Conservation (phyloP, 371 early-diverging fungal species). For the Fennellomyces sp. region DNA sequence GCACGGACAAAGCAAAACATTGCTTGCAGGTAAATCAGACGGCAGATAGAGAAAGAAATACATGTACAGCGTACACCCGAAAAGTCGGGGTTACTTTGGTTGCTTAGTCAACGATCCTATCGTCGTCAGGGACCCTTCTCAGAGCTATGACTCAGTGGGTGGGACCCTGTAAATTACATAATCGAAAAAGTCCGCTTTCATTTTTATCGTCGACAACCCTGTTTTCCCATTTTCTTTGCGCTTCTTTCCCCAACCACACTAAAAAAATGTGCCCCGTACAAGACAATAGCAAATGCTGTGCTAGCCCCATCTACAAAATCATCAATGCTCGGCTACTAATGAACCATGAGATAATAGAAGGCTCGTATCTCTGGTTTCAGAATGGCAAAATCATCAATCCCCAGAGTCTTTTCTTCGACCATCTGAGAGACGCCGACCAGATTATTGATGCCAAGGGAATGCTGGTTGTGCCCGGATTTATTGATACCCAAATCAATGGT, state of each 20-base stretch:
- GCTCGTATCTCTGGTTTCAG: slow-evolving; percentile 77
- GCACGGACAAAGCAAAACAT: no score
- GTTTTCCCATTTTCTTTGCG: no score
- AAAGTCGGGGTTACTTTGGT: no score
- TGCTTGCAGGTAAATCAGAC: no score
- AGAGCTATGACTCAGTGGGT: no score
- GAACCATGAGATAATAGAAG: slow-evolving; percentile 72
- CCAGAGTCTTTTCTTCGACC: slow-evolving; percentile 70
- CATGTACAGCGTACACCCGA: no score
- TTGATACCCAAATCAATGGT: slow-evolving; percentile 88
- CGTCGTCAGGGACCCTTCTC: no score
- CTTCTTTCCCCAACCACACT: not conserved
- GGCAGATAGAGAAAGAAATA: no score
- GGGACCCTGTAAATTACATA: no score
- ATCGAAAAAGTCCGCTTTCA: no score
- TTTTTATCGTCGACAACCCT: no score
- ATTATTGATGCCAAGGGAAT: slow-evolving; percentile 77
- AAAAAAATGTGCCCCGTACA: slow-evolving; percentile 3
- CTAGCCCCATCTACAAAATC: slow-evolving; percentile 71
- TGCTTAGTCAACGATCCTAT: no score
- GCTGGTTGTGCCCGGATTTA: slow-evolving; percentile 79
- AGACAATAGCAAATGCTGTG: slow-evolving; percentile 2
- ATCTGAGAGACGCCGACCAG: slow-evolving; percentile 66
- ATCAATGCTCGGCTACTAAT: slow-evolving; percentile 76
- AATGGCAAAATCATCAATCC: slow-evolving; percentile 83